Evolutionary conservation across 2,329 filamentous ascomycete genomes (phyloP).

Genomic region (Curvularia eragrostidis): DNA sequence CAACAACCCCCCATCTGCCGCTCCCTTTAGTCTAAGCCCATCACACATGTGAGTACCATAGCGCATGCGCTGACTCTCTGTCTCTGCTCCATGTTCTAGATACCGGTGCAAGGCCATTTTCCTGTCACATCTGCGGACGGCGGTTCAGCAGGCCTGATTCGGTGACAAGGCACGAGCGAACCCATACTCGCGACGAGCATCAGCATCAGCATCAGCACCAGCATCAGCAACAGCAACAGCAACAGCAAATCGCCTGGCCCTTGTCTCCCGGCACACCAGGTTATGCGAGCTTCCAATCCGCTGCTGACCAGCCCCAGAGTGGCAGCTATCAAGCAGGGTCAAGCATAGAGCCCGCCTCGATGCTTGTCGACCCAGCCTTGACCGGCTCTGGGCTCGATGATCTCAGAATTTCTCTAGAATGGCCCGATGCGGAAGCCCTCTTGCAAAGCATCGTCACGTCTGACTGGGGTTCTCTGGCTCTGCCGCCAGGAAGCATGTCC

Average conservation of each 20-base stretch:
- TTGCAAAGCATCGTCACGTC: conserved; percentile 1
- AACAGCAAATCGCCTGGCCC: not conserved
- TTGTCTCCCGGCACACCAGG: not conserved
- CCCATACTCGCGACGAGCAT: not conserved
- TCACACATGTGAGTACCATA: not conserved
- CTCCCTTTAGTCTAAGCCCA: not conserved
- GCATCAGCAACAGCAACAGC: not conserved
- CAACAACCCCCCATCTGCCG: not conserved
- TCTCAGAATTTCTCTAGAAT: not conserved
- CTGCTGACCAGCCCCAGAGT: not conserved
- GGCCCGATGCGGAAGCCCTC: not conserved
- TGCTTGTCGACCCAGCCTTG: not conserved
- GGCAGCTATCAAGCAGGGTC: not conserved
- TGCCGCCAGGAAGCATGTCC: not conserved
- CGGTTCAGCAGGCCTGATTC: not conserved
- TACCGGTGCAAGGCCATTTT: not conserved
- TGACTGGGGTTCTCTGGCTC: not conserved
- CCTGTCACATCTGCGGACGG: not conserved
- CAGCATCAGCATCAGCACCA: not conserved
- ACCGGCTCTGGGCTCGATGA: not conserved
- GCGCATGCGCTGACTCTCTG: not conserved
- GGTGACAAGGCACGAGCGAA: not conserved
- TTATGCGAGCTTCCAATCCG: not conserved
- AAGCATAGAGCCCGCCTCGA: not conserved
- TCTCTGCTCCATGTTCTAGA: not conserved